Conservation (phyloP, 1,284 basidiomycete species). For the Athelia psychrophila region DNA sequence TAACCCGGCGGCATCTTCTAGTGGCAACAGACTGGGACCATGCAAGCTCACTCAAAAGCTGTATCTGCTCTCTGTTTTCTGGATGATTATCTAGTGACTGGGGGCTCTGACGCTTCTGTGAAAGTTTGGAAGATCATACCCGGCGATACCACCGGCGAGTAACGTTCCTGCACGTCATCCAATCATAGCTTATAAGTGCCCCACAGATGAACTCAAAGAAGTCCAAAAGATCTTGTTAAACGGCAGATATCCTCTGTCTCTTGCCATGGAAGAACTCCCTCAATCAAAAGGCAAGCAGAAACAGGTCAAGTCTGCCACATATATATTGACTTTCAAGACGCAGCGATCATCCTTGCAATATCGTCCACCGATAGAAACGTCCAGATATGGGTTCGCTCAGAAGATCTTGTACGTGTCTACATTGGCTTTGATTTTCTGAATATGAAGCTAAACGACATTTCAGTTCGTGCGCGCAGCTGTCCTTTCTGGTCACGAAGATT, state of each 20-base stretch:
- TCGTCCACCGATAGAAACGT: constrained; percentile 76
- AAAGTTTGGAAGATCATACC: constrained; percentile 62
- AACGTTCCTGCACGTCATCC: not conserved
- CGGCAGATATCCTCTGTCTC: constrained; percentile 74
- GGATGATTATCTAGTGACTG: constrained; percentile 58
- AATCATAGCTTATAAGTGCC: constrained; percentile 1
- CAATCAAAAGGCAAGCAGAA: constrained; percentile 52
- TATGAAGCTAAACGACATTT: constrained; percentile 2
- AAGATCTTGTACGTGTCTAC: constrained; percentile 41
- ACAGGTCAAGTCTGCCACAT: constrained; percentile 1
- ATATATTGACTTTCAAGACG: not conserved
- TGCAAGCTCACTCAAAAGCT: constrained; percentile 63
- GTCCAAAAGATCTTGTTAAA: constrained; percentile 62
- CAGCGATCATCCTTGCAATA: constrained; percentile 75
- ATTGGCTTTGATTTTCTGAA: not conserved
- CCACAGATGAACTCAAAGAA: constrained; percentile 41
- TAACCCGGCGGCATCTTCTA: constrained; percentile 25
- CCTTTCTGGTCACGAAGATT: constrained; percentile 91
- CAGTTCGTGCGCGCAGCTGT: constrained; percentile 60
- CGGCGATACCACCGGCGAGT: constrained; percentile 31
- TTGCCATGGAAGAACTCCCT: constrained; percentile 67
- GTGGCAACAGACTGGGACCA: constrained; percentile 47
- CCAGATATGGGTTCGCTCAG: constrained; percentile 71
- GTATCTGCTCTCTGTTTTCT: constrained; percentile 63
- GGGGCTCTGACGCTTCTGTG: constrained; percentile 75